phyloP scores from a whole-genome alignment of 2,329 filamentous ascomycete species.

The Myriosclerotinia scirpicola region DNA sequence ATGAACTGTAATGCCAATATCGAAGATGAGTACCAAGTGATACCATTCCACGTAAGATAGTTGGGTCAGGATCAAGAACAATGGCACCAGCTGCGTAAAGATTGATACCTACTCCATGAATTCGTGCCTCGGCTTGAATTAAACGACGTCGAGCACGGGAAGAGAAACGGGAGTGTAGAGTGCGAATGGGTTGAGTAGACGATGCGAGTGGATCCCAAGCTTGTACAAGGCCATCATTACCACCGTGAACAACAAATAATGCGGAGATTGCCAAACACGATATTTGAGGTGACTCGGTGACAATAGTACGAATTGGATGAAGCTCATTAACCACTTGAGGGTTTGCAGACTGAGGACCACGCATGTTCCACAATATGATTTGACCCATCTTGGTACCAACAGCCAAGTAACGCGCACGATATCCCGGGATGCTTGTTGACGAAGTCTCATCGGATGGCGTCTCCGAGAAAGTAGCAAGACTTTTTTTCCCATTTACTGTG shows the following conservation, averaged over 20 bases:
- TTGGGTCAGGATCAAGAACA: constrained; percentile 82
- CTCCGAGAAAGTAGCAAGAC: constrained; percentile 33
- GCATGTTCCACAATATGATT: constrained; percentile 83
- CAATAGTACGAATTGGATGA: constrained; percentile 73
- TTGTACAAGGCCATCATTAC: constrained; percentile 91
- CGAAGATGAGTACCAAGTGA: constrained; percentile 83
- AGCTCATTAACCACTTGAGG: constrained; percentile 58
- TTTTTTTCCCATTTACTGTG: constrained; percentile 51
- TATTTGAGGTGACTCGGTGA: constrained; percentile 87
- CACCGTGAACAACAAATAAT: constrained; percentile 87
- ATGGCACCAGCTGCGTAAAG: constrained; percentile 83
- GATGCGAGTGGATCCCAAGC: constrained; percentile 96
- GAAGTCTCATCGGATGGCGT: constrained; percentile 34
- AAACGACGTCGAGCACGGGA: constrained; percentile 76
- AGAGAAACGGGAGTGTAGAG: constrained; percentile 81
- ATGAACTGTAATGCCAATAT: constrained; percentile 94
- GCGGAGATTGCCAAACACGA: constrained; percentile 80
- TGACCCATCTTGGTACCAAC: constrained; percentile 75
- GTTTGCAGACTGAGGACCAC: constrained; percentile 60
- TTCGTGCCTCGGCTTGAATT: constrained; percentile 64
- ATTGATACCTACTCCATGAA: constrained; percentile 68
- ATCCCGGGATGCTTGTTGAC: constrained; percentile 72
- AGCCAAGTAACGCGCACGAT: constrained; percentile 76
- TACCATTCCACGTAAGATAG: constrained; percentile 79
- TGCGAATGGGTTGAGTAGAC: constrained; percentile 73